Percentiles rank a stretch among this genome's conserved stretches.
Evolutionary conservation across 2,329 filamentous ascomycete genomes (phyloP).

Genomic region (Berkeleyomyces rouxiae): DNA sequence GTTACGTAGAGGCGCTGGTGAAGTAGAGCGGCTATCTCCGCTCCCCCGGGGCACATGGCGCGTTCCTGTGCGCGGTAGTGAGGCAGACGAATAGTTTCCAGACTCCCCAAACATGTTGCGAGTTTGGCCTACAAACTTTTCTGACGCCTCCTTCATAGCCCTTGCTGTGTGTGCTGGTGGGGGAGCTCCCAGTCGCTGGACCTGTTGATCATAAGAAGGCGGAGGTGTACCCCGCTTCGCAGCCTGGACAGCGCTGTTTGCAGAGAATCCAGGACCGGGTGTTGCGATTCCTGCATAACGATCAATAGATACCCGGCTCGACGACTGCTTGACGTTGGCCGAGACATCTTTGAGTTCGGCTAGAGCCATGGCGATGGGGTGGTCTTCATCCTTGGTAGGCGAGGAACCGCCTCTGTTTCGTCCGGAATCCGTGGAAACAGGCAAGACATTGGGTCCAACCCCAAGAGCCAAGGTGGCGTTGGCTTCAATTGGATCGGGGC

Average conservation of each 20-base stretch:
- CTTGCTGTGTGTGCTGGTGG: conserved; percentile 82
- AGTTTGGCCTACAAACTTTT: conserved; percentile 72
- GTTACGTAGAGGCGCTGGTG: conserved; percentile 42
- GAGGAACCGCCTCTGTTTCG: conserved; percentile 17
- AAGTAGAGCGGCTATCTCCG: conserved; percentile 43
- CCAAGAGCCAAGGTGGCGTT: conserved; percentile 86
- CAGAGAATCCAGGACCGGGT: conserved; percentile 40
- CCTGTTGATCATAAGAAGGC: conserved; percentile 65
- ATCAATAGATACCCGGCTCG: conserved; percentile 79
- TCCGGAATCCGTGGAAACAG: conserved; percentile 47
- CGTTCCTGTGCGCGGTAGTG: conserved; percentile 25
- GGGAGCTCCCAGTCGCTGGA: conserved; percentile 71
- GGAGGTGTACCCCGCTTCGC: conserved; percentile 62
- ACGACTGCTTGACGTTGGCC: conserved; percentile 54
- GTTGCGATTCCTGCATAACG: conserved; percentile 87
- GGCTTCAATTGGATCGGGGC: conserved; percentile 77
- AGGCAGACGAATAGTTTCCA: conserved; percentile 9
- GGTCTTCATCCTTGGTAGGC: conserved; percentile 35
- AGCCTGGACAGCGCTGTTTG: conserved; percentile 30
- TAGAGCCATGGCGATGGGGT: conserved; percentile 82
- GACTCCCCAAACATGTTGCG: conserved; percentile 52
- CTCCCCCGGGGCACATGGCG: conserved; percentile 42
- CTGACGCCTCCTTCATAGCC: conserved; percentile 89
- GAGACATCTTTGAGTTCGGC: conserved; percentile 78
- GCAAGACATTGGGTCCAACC: conserved; percentile 88